Conservation (phyloP, 495 filamentous ascomycete species). For the Podospora didyma region DNA sequence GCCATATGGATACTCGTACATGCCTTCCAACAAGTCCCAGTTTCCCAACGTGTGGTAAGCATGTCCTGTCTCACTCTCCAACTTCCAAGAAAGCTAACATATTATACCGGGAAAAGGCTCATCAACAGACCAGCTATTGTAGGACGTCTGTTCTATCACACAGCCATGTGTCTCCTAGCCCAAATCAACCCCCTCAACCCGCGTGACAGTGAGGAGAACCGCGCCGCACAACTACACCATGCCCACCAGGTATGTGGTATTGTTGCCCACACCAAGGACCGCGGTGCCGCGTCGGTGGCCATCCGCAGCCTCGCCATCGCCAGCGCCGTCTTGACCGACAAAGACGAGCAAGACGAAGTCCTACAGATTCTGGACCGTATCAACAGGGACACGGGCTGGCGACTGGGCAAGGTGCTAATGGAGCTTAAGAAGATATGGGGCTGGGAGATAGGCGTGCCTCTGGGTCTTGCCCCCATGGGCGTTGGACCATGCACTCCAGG, state of each 20-base stretch:
- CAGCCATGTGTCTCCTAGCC: slow-evolving; percentile 71
- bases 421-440: slow-evolving; percentile 76
- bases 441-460: slow-evolving; percentile 42
- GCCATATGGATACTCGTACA: slow-evolving; percentile 72
- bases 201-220: slow-evolving; percentile 59
- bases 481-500: too few species aligned
- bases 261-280: slow-evolving; percentile 75
- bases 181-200: slow-evolving; percentile 66
- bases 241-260: slow-evolving; percentile 85
- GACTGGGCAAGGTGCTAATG: slow-evolving; percentile 59
- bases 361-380: slow-evolving; percentile 73
- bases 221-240: slow-evolving; percentile 62
- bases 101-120: slow-evolving; percentile 48
- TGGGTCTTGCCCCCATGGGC: neutral
- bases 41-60: slow-evolving; percentile 87
- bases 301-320: slow-evolving; percentile 76
- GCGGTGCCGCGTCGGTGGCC: slow-evolving; percentile 71
- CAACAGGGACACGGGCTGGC: slow-evolving; percentile 74
- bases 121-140: slow-evolving; percentile 77
- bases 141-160: slow-evolving; percentile 89
- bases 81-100: slow-evolving; percentile 20
- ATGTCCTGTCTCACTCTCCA: slow-evolving; percentile 3
- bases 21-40: slow-evolving; percentile 60
- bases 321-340: slow-evolving; percentile 64
- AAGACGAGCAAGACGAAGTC: slow-evolving; percentile 76